Evolutionary conservation across 2,329 filamentous ascomycete genomes (phyloP).

Genomic region (Penicillium sp.): DNA sequence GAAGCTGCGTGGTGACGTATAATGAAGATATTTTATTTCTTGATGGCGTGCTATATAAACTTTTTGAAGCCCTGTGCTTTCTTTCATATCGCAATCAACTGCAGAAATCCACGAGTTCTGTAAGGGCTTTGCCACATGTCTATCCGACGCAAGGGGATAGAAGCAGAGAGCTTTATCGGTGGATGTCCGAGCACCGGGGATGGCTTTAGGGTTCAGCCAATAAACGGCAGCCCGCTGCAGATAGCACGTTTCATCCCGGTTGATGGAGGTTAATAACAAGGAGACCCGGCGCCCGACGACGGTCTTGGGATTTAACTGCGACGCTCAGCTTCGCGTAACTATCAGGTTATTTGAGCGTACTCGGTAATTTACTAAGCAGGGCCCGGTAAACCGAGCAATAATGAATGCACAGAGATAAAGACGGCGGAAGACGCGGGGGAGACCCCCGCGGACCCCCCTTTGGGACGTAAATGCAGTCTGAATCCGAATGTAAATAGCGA

Average conservation of each 20-base stretch:
- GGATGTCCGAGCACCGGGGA: neutral
- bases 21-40: slow-evolving; percentile 6
- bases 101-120: neutral
- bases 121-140: neutral
- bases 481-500: too few species aligned
- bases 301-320: too few species aligned
- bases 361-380: too few species aligned
- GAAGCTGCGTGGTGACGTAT: slow-evolving; percentile 4
- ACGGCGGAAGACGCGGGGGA: too few species aligned
- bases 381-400: too few species aligned
- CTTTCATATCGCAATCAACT: neutral
- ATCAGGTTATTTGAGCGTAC: too few species aligned
- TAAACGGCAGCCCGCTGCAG: neutral
- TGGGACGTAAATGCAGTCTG: too few species aligned
- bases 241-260: neutral
- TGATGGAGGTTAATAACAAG: neutral
- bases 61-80: neutral
- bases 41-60: neutral
- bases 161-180: neutral
- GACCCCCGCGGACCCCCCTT: too few species aligned
- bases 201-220: neutral
- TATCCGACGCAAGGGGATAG: neutral
- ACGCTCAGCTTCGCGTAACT: too few species aligned
- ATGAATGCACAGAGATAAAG: too few species aligned
- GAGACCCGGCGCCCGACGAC: too few species aligned